Evolutionary conservation across 805 yeast genomes (phyloP).

Genomic region (Saccharomyces jurei): DNA sequence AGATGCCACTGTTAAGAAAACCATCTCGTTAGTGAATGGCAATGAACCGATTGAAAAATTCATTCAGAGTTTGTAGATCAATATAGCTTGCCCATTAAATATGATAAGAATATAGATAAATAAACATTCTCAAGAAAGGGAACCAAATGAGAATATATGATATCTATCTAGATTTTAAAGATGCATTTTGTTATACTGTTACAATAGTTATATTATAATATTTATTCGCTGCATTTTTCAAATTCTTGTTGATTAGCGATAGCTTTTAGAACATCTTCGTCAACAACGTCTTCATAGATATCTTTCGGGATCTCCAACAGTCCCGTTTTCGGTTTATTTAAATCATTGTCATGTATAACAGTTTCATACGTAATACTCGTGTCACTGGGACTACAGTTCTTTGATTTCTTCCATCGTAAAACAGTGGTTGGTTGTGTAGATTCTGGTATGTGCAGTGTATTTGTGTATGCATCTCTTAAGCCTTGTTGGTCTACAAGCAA

Average conservation of each 20-base stretch:
- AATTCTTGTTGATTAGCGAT: constrained; percentile 52
- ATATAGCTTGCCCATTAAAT: background rate
- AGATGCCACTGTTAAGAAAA: constrained; percentile 35
- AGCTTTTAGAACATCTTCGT: constrained; percentile 50
- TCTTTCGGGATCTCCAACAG: constrained; percentile 49
- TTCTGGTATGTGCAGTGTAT: constrained; percentile 65
- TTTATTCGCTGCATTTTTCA: constrained; percentile 28
- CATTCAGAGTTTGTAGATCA: constrained; percentile 2
- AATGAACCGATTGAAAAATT: constrained; percentile 24
- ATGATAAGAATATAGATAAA: no score
- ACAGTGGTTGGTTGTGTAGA: constrained; percentile 63
- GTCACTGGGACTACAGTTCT: constrained; percentile 20
- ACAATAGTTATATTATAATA: background rate
- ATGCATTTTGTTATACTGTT: background rate
- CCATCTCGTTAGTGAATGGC: constrained; percentile 41
- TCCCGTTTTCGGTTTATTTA: constrained; percentile 51
- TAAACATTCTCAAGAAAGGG: background rate
- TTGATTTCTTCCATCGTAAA: constrained; percentile 20
- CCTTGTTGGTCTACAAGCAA: constrained; percentile 43
- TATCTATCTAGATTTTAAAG: background rate
- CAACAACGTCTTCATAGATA: constrained; percentile 50
- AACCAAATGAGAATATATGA: background rate
- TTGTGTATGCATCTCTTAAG: constrained; percentile 74
- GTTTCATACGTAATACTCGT: constrained; percentile 41
- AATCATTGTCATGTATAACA: constrained; percentile 38